Evolutionary conservation across 805 yeast genomes (phyloP).

Genomic region (Hemisphaericaspora nanyangensis): DNA sequence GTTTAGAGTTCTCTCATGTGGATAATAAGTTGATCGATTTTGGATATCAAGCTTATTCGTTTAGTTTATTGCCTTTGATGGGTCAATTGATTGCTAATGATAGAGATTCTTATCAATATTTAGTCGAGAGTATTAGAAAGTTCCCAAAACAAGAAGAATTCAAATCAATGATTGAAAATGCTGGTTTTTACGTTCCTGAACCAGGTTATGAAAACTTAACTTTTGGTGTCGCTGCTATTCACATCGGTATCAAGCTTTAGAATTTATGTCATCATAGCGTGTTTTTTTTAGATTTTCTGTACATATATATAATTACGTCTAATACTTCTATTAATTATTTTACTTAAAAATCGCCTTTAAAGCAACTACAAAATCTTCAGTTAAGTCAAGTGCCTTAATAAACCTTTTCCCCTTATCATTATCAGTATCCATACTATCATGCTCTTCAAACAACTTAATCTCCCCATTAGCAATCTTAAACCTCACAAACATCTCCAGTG

Average conservation of each 20-base stretch:
- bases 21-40: conserved; percentile 72
- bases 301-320: background rate
- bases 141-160: conserved; percentile 93
- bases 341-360: conserved; percentile 4
- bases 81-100: conserved; percentile 96
- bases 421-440: conserved; percentile 10
- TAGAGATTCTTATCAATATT: conserved; percentile 91
- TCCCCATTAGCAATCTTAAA: conserved; percentile 32
- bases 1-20: conserved; percentile 92
- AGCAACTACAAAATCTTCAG: conserved; percentile 26
- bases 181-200: conserved; percentile 86
- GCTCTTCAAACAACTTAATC: conserved; percentile 5
- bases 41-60: conserved; percentile 83
- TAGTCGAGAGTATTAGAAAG: conserved; percentile 88
- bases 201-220: conserved; percentile 92
- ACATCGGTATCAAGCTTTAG: conserved; percentile 86
- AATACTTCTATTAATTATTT: background rate
- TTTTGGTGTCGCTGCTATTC: conserved; percentile 94
- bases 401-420: conserved; percentile 13
- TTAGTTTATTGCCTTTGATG: conserved; percentile 83
- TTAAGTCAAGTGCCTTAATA: conserved; percentile 22
- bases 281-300: background rate
- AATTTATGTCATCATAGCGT: background rate
- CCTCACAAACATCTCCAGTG: conserved; percentile 12
- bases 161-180: conserved; percentile 86